phyloP scores from a whole-genome alignment of 345 rosid species.

The Eucalyptus melliodora region DNA sequence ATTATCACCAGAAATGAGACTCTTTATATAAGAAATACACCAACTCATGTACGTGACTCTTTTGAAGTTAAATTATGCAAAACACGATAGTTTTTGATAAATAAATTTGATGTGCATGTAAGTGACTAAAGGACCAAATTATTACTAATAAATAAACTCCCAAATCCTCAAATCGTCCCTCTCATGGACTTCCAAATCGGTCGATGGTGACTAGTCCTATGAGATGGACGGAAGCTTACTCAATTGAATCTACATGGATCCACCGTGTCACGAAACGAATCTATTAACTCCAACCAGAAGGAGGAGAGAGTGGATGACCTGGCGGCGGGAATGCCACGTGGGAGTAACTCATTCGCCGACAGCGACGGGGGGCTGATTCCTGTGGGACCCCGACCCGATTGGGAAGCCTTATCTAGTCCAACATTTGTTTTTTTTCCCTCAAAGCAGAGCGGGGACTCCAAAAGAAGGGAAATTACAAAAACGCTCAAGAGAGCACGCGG shows the following conservation, averaged over 20 bases:
- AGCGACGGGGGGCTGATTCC: background rate
- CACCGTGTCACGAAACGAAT: rapidly evolving
- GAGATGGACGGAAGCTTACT: background rate
- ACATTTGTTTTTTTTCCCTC: background rate
- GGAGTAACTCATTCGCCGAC: background rate
- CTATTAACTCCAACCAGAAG: background rate
- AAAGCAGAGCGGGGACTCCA: background rate
- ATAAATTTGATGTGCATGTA: too few relatives aligned
- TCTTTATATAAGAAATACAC: too few relatives aligned
- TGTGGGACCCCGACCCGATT: background rate
- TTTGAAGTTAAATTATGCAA: too few relatives aligned
- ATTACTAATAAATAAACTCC: background rate
- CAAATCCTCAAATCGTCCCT: background rate
- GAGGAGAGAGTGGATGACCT: background rate
- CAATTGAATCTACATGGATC: background rate
- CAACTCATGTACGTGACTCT: too few relatives aligned
- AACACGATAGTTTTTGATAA: too few relatives aligned
- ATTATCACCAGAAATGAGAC: too few relatives aligned
- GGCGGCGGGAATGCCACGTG: background rate
- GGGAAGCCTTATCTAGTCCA: background rate
- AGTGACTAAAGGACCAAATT: background rate
- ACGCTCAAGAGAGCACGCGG: background rate
- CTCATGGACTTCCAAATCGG: background rate
- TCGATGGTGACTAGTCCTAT: background rate
- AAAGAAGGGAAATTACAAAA: background rate